These are phyloP conservation scores for Poa pratensis DNA, from an alignment of 176 grass and related monocot species.

Conservation along the genomic window DNA sequence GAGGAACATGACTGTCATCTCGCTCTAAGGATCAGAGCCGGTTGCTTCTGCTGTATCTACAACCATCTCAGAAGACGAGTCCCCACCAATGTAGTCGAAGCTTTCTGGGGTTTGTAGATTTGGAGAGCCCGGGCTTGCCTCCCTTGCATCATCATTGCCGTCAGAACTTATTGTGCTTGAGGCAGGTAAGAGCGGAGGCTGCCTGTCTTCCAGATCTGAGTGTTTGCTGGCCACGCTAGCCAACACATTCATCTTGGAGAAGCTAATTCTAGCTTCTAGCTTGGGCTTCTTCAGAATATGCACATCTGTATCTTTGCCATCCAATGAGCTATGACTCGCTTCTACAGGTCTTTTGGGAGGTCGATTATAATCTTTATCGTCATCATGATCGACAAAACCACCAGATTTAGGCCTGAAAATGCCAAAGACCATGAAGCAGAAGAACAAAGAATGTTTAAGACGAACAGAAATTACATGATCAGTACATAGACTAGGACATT, in stretches of 20 bases:
- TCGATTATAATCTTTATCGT: conserved; percentile 52
- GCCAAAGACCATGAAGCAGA: conserved; percentile 34
- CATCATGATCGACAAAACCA: conserved; percentile 61
- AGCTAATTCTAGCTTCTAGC: conserved; percentile 33
- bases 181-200: neutral
- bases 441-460: conserved; percentile 13
- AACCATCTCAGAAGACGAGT: conserved; percentile 38
- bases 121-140: conserved; percentile 43
- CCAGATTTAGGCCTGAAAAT: conserved; percentile 58
- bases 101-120: conserved; percentile 32
- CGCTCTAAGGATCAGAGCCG: conserved; percentile 51
- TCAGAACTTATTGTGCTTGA: conserved; percentile 26
- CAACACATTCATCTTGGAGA: conserved; percentile 5
- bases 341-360: conserved; percentile 51
- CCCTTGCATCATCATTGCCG: conserved; percentile 37
- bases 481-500: conserved; percentile 14
- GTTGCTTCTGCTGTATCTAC: conserved; percentile 36
- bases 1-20: conserved; percentile 43
- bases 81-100: conserved; percentile 34
- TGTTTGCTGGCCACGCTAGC: neutral
- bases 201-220: conserved; percentile 11
- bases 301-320: conserved; percentile 37
- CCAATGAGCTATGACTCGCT: conserved; percentile 43
- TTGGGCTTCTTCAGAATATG: conserved; percentile 56
- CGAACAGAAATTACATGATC: conserved; percentile 32